Evolutionary conservation across 2,329 filamentous ascomycete species (phyloP).

Genomic region (Xylaria sp.): DNA sequence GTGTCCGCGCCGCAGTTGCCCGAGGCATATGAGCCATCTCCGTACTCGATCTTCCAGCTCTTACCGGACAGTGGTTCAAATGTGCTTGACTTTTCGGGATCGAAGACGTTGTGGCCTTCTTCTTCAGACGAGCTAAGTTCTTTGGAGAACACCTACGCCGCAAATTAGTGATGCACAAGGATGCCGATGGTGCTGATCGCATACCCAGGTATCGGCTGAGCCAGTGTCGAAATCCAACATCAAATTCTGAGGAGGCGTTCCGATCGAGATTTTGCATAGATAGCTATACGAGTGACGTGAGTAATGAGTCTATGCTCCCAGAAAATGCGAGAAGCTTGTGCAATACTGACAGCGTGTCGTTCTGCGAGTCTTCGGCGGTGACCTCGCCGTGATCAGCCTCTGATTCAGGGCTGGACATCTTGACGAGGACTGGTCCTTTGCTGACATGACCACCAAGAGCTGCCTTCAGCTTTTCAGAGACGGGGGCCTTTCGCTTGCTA

Average conservation of each 20-base stretch:
- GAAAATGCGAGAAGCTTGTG: neutral
- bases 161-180: slow-evolving; percentile 10
- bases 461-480: slow-evolving; percentile 54
- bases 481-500: slow-evolving; percentile 60
- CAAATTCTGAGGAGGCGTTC: slow-evolving; percentile 71
- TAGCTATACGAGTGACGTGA: slow-evolving; percentile 66
- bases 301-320: neutral
- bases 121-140: slow-evolving; percentile 55
- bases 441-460: slow-evolving; percentile 61
- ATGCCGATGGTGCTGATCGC: slow-evolving; percentile 31
- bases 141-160: slow-evolving; percentile 64
- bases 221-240: slow-evolving; percentile 77
- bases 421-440: slow-evolving; percentile 60
- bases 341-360: slow-evolving; percentile 62
- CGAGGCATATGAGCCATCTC: slow-evolving; percentile 73
- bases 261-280: slow-evolving; percentile 71
- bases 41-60: slow-evolving; percentile 75
- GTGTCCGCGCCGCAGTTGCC: slow-evolving; percentile 73
- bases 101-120: slow-evolving; percentile 65
- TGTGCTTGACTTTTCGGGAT: slow-evolving; percentile 70
- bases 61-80: slow-evolving; percentile 61
- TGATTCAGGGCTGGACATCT: slow-evolving; percentile 53
- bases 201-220: slow-evolving; percentile 75
- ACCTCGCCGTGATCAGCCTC: slow-evolving; percentile 60
- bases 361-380: slow-evolving; percentile 72